Conservation (phyloP, 1,284 basidiomycete genomes). For the Austroboletus olivaceoglutinosus region DNA sequence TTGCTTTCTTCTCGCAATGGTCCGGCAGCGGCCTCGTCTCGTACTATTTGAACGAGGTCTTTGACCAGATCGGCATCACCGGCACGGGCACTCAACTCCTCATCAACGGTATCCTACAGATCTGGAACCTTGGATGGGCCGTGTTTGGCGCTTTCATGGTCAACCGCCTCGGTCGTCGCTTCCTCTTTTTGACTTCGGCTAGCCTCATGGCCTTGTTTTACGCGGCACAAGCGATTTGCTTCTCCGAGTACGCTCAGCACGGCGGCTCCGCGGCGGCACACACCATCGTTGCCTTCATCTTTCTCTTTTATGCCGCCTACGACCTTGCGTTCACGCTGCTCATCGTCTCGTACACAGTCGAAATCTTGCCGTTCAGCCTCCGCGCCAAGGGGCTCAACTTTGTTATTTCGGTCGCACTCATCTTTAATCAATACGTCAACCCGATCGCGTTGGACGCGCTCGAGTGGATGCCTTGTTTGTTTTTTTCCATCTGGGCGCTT, state of each 20-base stretch:
- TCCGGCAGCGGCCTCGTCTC: slow-evolving; percentile 74
- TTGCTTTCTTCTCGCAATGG: slow-evolving; percentile 75
- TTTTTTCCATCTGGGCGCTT: not conserved
- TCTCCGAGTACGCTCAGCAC: slow-evolving; percentile 56
- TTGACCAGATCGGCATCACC: slow-evolving; percentile 71
- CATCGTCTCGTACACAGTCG: slow-evolving; percentile 71
- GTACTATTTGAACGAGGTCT: slow-evolving; percentile 72
- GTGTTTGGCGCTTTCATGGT: slow-evolving; percentile 55
- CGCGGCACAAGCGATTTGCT: slow-evolving; percentile 68
- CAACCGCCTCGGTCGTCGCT: slow-evolving; percentile 59
- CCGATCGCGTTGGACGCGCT: slow-evolving; percentile 62
- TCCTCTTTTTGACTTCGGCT: slow-evolving; percentile 63
- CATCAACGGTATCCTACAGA: slow-evolving; percentile 72
- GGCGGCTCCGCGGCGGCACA: slow-evolving; percentile 49
- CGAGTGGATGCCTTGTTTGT: slow-evolving; percentile 46
- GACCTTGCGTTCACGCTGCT: slow-evolving; percentile 74
- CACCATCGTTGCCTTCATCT: slow-evolving; percentile 74
- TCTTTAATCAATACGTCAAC: slow-evolving; percentile 83
- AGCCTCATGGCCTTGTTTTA: slow-evolving; percentile 72
- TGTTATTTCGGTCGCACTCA: slow-evolving; percentile 60
- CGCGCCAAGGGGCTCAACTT: slow-evolving; percentile 81
- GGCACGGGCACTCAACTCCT: slow-evolving; percentile 58
- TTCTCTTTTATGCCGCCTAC: slow-evolving; percentile 69
- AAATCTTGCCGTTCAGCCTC: slow-evolving; percentile 68
- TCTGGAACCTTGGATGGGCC: slow-evolving; percentile 72